Conservation (phyloP, 2,329 filamentous ascomycete genomes). For the Chrysoporthe austroafricana region DNA sequence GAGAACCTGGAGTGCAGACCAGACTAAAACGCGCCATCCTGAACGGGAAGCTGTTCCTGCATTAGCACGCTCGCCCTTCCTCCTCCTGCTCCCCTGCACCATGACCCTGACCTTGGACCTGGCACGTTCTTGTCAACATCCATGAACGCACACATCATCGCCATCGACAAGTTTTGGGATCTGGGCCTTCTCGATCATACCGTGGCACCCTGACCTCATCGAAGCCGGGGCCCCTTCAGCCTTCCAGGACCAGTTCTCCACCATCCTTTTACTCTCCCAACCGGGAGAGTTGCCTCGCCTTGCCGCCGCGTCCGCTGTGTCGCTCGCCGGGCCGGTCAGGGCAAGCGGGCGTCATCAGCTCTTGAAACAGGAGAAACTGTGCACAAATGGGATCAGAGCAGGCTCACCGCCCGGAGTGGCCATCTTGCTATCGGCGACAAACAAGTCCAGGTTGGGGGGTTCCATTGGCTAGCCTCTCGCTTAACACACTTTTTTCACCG, state of each 20-base stretch:
- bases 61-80: slow-evolving; percentile 23
- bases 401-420: background rate
- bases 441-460: slow-evolving; percentile 12
- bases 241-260: background rate
- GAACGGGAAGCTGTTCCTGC: slow-evolving; percentile 28
- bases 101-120: background rate
- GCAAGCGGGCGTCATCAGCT: background rate
- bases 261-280: background rate
- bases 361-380: slow-evolving; percentile 24
- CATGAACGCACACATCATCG: background rate
- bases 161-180: background rate
- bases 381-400: slow-evolving; percentile 13
- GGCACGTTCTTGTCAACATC: background rate
- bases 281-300: background rate
- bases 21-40: slow-evolving; percentile 26
- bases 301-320: background rate
- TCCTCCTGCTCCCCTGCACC: slow-evolving; percentile 5
- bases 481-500: slow-evolving; percentile 13
- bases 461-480: slow-evolving; percentile 19
- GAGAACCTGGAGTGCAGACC: slow-evolving; percentile 27
- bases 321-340: background rate
- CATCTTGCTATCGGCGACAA: slow-evolving; percentile 4
- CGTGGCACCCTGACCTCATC: slow-evolving; percentile 12
- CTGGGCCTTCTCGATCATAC: background rate
- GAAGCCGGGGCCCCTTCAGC: slow-evolving; percentile 5